Evolutionary conservation across 495 filamentous ascomycete genomes (phyloP), one percentile per base, ranked within the genome.

Genomic region (Tuber calosporum): DNA sequence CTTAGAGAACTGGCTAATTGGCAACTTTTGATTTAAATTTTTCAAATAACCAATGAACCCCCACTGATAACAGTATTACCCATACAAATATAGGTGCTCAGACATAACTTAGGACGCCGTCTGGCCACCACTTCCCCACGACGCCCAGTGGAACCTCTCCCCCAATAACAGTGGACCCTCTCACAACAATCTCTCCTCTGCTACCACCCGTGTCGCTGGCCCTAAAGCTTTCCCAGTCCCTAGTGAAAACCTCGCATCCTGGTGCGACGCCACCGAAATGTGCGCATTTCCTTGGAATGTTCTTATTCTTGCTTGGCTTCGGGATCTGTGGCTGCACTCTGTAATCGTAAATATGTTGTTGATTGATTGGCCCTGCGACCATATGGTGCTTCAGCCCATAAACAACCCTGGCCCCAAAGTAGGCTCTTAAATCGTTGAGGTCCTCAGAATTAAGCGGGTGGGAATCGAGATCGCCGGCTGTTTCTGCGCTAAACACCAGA

Each of bases 291-390:
- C 79, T 87, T 79, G 26, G 73, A 22, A 79, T 70, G 8, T 69
- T 67, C 70, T 75, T 75, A n/a, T 53, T 84, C 80, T 67, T 81
- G 72, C 40, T 81, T 73, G 67, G 79, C 66, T 70, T 79, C 20
- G 37, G 73, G 74, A 26, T 82, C 77, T 69, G 80, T 26, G 45
- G 26, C 69, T 86, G 83, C 26, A 89, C 85, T 58, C 94, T 84
- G 81, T 99, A 98, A 80, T 99, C 95, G 78, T 92, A 94, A 42
- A 93, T 86, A 73, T 90, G 88, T 17, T 92, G 95, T 83, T 98
- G 94, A 3, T 88, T 82, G 26, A 94, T 88, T 1, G 95, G 91
- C 36, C 95, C 95, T 6, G 93, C 94, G 36, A 97, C 90, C 40
- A 87, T 86, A 11, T 94, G 84, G 4, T 92, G 89, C 67, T 93